phyloP scores from a whole-genome alignment of 2,329 filamentous ascomycete genomes.

The Clonostachys rosea region DNA sequence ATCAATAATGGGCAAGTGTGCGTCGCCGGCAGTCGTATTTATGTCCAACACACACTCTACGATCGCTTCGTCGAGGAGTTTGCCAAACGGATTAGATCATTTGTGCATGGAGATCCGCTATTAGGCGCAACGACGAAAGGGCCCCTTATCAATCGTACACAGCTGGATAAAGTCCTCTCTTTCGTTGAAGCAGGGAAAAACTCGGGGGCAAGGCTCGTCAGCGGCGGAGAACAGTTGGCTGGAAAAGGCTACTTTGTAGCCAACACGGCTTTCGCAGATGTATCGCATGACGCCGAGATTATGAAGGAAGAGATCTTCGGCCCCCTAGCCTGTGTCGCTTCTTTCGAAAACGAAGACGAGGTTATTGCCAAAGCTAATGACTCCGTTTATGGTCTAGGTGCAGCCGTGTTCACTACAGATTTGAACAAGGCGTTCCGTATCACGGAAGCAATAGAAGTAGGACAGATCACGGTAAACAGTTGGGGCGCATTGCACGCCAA shows the following conservation, averaged over 20 bases:
- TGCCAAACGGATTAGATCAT: background rate
- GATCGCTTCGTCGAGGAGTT: conserved; percentile 49
- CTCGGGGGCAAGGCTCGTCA: background rate
- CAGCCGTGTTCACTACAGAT: conserved; percentile 48
- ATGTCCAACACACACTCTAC: conserved; percentile 58
- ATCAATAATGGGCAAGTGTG: conserved; percentile 73
- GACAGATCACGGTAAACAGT: conserved; percentile 28
- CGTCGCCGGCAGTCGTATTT: conserved; percentile 68
- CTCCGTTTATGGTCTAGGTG: conserved; percentile 45
- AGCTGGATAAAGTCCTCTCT: conserved; percentile 37
- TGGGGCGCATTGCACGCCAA: conserved; percentile 3
- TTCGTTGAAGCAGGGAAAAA: conserved; percentile 36
- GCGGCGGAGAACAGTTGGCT: conserved; percentile 1
- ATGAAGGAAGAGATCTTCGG: background rate
- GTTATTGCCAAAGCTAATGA: conserved; percentile 17
- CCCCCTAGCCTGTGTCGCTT: conserved; percentile 3
- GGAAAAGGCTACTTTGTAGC: background rate
- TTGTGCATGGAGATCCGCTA: background rate
- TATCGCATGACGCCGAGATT: background rate
- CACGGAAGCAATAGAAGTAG: conserved; percentile 44
- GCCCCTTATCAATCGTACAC: conserved; percentile 30
- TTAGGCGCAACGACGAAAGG: too few relatives aligned
- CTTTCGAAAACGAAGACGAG: conserved; percentile 11
- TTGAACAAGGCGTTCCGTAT: conserved; percentile 27
- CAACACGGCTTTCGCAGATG: background rate